Base-by-base conservation (phyloP, 202 grass and related monocot species). In the Setaria viridis region DNA sequence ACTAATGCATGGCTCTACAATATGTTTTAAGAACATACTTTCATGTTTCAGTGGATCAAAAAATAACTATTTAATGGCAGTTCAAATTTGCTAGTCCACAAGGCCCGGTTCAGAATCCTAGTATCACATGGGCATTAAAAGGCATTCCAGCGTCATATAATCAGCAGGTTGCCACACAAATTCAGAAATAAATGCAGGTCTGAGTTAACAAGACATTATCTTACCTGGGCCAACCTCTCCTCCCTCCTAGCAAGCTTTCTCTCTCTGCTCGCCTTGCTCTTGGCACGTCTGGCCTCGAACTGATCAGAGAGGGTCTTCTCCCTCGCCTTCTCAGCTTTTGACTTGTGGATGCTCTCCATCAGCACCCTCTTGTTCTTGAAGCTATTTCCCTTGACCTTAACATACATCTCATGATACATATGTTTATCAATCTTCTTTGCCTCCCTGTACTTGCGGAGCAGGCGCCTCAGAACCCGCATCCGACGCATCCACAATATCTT, bases 361-460 rank as follows among this genome's bases (percentile, higher is more conserved):
- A 95, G 90, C 41, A 95, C 93, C 70, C 93, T 88, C 90, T 95
- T 95, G 75, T 95, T 95, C 71, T 95, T 95, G 49, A 89, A 95
- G 7, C 68, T 81, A 34, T 95, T 95, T 84, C 93, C 93, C 83
- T 95, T 95, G 5, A 95, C 93, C 70, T 86, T 92, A 85, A 94
- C 69, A 65, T 94, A 94, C 90, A 92, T 94, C 62, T 90, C 90
- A 58, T 92, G 93, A 42, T 95, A 95, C 93, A 95, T 95, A 58
- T 95, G 93, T 46, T 95, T 95, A 80, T 95, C 93, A 0, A 95
- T 95, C 75, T 95, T 95, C 75, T 95, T 95, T 0, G 93, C 84
- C 64, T 95, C 93, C 20, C 93, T 78, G 57, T 95, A 95, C 74
- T 95, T 95, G 85, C 88, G 88, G 25, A 25, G 25, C 25, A 25